A percentile compares a stretch with the other conserved stretches of the same genome.
Evolutionary conservation across 1,139 yeast species (phyloP).

Genomic region (Blastobotrys buckinghamii): DNA sequence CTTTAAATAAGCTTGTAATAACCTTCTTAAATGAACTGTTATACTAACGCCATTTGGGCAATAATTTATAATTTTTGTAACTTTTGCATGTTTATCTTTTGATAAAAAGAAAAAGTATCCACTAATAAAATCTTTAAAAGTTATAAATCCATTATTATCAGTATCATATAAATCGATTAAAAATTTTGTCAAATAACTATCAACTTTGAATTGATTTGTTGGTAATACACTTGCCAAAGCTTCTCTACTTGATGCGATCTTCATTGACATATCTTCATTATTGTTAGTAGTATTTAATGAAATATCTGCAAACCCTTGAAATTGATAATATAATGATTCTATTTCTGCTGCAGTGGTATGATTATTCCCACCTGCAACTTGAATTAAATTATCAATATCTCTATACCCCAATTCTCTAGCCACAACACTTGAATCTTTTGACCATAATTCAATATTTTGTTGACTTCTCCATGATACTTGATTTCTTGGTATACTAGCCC

Average conservation of each 20-base stretch:
- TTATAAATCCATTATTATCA: constrained; percentile 20
- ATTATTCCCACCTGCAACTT: neutral
- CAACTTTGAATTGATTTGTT: constrained; percentile 10
- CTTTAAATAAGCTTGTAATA: constrained; percentile 19
- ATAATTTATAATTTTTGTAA: constrained; percentile 2
- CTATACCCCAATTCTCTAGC: neutral
- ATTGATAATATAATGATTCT: constrained; percentile 26
- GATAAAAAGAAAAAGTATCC: constrained; percentile 14
- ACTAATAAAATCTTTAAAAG: constrained; percentile 21
- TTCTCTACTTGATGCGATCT: constrained; percentile 6
- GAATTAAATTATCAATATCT: neutral
- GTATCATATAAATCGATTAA: constrained; percentile 20
- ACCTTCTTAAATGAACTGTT: constrained; percentile 13
- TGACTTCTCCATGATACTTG: constrained; percentile 18
- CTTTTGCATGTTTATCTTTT: constrained; percentile 5
- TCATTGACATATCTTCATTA: neutral
- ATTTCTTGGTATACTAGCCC: neutral
- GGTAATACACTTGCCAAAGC: constrained; percentile 17
- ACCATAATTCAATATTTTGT: neutral
- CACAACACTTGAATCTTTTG: neutral
- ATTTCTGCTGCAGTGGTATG: constrained; percentile 17
- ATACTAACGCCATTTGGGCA: constrained; percentile 4
- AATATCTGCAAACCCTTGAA: constrained; percentile 20
- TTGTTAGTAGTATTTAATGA: neutral
- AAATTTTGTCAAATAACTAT: constrained; percentile 14